Conservation (phyloP, 768 basidiomycete species). For the Lactarius quietus region DNA sequence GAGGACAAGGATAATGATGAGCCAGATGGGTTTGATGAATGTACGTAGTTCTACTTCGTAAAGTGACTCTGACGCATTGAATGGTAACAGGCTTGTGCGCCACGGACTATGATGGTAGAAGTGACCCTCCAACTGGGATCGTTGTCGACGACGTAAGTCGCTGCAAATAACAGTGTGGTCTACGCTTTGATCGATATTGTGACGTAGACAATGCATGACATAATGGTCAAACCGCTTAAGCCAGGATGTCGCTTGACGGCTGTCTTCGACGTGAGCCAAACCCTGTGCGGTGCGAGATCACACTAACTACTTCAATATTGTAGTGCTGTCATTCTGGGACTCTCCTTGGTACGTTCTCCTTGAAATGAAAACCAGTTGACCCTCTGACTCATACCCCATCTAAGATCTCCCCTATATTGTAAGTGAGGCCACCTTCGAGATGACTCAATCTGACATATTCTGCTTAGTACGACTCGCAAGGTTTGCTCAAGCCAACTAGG, state of each 20-base stretch:
- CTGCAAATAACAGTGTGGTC: no score
- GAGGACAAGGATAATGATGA: background rate
- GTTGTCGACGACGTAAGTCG: conserved; percentile 3
- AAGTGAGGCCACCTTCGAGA: background rate
- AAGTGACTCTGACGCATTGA: background rate
- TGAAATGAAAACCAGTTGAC: background rate
- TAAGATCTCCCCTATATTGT: conserved; percentile 11
- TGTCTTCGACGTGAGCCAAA: conserved; percentile 5
- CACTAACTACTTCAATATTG: background rate
- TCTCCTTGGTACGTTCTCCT: conserved; percentile 5
- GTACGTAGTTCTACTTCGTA: background rate
- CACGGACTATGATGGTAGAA: background rate
- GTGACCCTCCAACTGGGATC: background rate
- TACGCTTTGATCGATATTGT: background rate
- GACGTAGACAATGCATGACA: background rate
- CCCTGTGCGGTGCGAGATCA: background rate
- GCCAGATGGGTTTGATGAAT: background rate
- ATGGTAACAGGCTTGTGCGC: conserved; percentile 4
- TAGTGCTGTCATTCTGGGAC: conserved; percentile 13
- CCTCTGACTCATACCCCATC: background rate
- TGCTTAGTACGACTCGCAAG: background rate
- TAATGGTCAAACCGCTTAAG: conserved; percentile 8
- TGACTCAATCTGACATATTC: background rate
- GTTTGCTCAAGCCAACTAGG: background rate
- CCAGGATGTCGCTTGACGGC: conserved; percentile 9